Base-by-base conservation (phyloP, 257 asterid species). In the Dorcoceras hygrometricum region DNA sequence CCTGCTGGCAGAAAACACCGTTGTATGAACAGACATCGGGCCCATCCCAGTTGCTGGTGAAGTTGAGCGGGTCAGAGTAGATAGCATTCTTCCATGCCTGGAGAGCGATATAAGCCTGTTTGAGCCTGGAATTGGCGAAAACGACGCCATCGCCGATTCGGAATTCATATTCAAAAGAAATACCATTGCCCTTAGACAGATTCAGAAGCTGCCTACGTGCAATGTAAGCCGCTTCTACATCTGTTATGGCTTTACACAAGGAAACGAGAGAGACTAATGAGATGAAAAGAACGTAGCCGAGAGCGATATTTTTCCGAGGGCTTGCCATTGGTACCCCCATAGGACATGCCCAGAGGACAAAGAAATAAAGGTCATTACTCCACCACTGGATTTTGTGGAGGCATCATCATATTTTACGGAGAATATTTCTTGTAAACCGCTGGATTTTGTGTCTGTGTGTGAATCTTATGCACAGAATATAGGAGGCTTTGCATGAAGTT, bases 1-100 rank as follows among this genome's bases (percentile, higher is more conserved):
- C 84, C 2, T 70, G 59, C 0, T 82, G 88, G 25, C 98, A 91
- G 12, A 75, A 82, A 1, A 89, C 91, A 2, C 98, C 95, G 0
- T 71, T 81, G 70, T 91, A 91, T 23, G 80, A 27, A 34, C 98
- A 91, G 0, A 91, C 95, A 14, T 87, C 76, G 0, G 87, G 74
- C 19, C 98, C 96, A 0, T 58, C 75, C 98, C 98, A 91, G 23
- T 87, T 87, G 3, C 48, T 65, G 0, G 96, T 91, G 53, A 79
- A 71, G 19, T 86, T 80, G 0, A 29, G 51, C 0, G 98, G 98
- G 46, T 91, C 98, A 1, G 98, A 91, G 62, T 75, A 85, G 5
- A 84, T 80, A 14, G 90, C 81, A 1, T 69, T 75, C 29, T 80
- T 91, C 90, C 78, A 81, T 0, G 95, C 92, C 24, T 77, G 95